Base-by-base conservation (phyloP, 768 basidiomycete species). In the Naganishia antarctica region DNA sequence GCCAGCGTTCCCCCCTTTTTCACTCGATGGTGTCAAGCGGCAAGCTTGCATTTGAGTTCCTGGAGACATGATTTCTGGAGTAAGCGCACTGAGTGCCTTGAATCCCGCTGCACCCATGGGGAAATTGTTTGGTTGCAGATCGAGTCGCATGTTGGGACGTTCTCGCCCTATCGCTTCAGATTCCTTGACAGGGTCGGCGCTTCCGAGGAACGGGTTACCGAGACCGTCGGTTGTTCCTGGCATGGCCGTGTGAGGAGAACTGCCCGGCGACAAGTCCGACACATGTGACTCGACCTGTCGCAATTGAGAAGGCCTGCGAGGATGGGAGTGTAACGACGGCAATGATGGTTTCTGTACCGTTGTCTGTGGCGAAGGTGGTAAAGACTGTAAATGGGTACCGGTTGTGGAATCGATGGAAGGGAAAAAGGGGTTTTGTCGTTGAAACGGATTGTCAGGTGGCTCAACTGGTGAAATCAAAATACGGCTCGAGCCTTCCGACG, bases 1-100 rank as follows among this genome's bases (percentile, higher is more conserved):
- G 80, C 1, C 82, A 79, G 40, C 37, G 37, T 44, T 44, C n/a
- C 64, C 70, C 66, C 77, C 78, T 53, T 78, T 73, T 44, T 78
- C 78, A 32, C 73, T 73, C 57, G 61, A 61, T 53, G 62, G 68
- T 51, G 60, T 47, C 40, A 61, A 50, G 51, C 45, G 34, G 34
- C 43, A 58, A 26, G 40, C 49, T 43, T 43, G 64, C 45, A 49
- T 32, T 4, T 37, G 46, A 12, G 57, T 51, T 12, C 64, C 47
- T 18, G 64, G 64, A 4, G 64, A 60, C 23, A 61, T 21, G 40
- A 65, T 31, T n/a, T 49, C 64, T n/a, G 43, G 57, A 47, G 57
- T 53, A 9, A 59, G 21, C 43, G 40, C 41, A 21, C 31, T 47
- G 16, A 47, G 45, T 26, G 61, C 37, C 37, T 37, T 41, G 25